Evolutionary conservation across 352 stramenopile genomes (phyloP).

Genomic region (Globisporangium spiculum): DNA sequence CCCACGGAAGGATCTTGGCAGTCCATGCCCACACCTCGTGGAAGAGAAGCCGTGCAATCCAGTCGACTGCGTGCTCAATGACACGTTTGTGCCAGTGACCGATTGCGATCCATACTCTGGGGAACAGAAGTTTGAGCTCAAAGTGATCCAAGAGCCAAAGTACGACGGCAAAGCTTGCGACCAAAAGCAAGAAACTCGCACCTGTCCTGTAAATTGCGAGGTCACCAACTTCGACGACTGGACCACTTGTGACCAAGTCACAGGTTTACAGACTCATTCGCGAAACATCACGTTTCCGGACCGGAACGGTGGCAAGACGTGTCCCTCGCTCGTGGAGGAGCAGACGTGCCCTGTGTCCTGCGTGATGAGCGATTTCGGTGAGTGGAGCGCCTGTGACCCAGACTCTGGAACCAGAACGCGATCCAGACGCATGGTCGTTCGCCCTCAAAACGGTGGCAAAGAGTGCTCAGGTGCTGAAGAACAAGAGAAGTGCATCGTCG

Average conservation of each 20-base stretch:
- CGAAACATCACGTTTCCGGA: conserved; percentile 25
- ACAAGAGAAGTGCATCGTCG: conserved; percentile 29
- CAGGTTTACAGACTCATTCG: conserved; percentile 32
- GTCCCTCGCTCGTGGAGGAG: conserved; percentile 25
- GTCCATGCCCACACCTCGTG: conserved; percentile 24
- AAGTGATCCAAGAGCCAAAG: conserved; percentile 21
- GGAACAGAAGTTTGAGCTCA: conserved; percentile 28
- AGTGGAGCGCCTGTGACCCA: conserved; percentile 35
- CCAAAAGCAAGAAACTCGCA: conserved; percentile 19
- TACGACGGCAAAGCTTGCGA: conserved; percentile 40
- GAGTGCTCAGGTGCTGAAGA: conserved; percentile 27
- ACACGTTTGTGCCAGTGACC: conserved; percentile 31
- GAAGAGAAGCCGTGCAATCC: conserved; percentile 30
- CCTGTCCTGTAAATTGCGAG: conserved; percentile 41
- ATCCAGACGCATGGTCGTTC: conserved; percentile 26
- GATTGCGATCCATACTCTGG: conserved; percentile 21
- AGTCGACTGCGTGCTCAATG: conserved; percentile 42
- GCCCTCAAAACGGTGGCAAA: conserved; percentile 29
- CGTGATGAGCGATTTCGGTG: conserved; percentile 26
- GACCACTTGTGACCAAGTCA: conserved; percentile 27
- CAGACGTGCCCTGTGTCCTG: conserved; percentile 46
- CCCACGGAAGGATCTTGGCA: conserved; percentile 27
- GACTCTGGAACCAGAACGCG: conserved; percentile 21
- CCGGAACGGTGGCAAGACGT: conserved; percentile 35
- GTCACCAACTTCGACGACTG: conserved; percentile 41